phyloP scores from a whole-genome alignment of 2,329 filamentous ascomycete genomes.

The Coniochaeta sp. region DNA sequence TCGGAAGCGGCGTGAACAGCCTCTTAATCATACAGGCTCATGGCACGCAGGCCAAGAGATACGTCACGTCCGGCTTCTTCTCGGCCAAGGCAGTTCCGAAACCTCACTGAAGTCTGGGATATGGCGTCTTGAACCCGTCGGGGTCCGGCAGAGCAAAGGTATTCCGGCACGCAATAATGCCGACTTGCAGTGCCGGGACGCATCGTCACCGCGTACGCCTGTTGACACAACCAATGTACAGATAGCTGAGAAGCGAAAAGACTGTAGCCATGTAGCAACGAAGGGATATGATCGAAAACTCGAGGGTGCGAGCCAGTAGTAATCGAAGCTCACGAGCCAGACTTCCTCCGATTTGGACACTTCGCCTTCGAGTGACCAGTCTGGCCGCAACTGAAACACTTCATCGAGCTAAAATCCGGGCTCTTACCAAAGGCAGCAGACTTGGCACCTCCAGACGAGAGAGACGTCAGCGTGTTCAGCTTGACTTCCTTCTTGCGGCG shows the following conservation, averaged over 20 bases:
- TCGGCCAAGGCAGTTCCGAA: neutral
- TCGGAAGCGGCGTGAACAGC: neutral
- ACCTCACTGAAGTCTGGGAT: too few species aligned
- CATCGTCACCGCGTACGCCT: too few species aligned
- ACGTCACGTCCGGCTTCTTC: neutral
- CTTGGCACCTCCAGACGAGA: slow-evolving; percentile 38
- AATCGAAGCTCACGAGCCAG: neutral
- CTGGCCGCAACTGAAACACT: slow-evolving; percentile 56
- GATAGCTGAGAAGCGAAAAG: too few species aligned
- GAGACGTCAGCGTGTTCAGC: slow-evolving; percentile 54
- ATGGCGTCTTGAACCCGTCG: too few species aligned
- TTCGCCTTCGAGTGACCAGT: slow-evolving; percentile 52
- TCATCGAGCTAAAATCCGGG: slow-evolving; percentile 20
- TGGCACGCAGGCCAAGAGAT: neutral
- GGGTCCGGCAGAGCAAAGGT: too few species aligned
- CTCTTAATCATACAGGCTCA: neutral
- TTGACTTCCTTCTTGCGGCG: slow-evolving; percentile 61
- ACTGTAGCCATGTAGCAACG: too few species aligned
- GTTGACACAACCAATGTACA: too few species aligned
- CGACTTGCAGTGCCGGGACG: too few species aligned
- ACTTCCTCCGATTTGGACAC: slow-evolving; percentile 32
- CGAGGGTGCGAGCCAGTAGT: neutral
- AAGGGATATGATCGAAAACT: too few species aligned
- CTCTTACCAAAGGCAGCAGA: slow-evolving; percentile 22
- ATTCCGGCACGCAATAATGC: too few species aligned